Evolutionary conservation across 2,329 filamentous ascomycete genomes (phyloP).

Genomic region (Fusarium bactridioides): DNA sequence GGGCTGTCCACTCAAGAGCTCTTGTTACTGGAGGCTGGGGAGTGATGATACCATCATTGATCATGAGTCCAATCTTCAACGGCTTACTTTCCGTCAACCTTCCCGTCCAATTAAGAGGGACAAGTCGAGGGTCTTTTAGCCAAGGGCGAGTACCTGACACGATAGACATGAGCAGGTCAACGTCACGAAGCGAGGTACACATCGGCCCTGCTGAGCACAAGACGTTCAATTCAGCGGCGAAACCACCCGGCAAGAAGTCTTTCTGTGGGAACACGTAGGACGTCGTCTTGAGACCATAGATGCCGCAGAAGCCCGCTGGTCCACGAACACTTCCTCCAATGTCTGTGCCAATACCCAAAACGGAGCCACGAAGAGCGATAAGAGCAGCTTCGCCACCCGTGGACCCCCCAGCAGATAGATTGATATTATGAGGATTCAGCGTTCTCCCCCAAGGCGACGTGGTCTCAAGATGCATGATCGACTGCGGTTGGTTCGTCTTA

Average conservation of each 20-base stretch:
- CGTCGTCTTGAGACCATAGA: slow-evolving; percentile 37
- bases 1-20: slow-evolving; percentile 48
- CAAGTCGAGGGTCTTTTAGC: slow-evolving; percentile 42
- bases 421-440: slow-evolving; percentile 67
- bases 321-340: slow-evolving; percentile 48
- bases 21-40: slow-evolving; percentile 50
- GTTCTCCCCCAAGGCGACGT: slow-evolving; percentile 66
- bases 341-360: slow-evolving; percentile 50
- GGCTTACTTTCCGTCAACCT: not conserved
- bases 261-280: slow-evolving; percentile 39
- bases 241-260: slow-evolving; percentile 35
- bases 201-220: slow-evolving; percentile 47
- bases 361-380: slow-evolving; percentile 49
- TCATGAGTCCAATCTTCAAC: slow-evolving; percentile 53
- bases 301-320: slow-evolving; percentile 43
- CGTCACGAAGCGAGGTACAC: slow-evolving; percentile 43
- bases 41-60: slow-evolving; percentile 47
- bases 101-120: slow-evolving; percentile 45
- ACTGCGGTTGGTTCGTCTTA: slow-evolving; percentile 70
- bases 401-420: slow-evolving; percentile 67
- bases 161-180: slow-evolving; percentile 47
- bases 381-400: slow-evolving; percentile 63
- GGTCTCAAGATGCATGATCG: slow-evolving; percentile 62
- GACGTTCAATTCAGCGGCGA: slow-evolving; percentile 46
- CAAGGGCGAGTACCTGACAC: slow-evolving; percentile 37